A percentile compares a stretch with the other conserved stretches of the same genome.
Conservation (phyloP, 2,329 filamentous ascomycete species). For the Davidsoniella neocaledoniae region DNA sequence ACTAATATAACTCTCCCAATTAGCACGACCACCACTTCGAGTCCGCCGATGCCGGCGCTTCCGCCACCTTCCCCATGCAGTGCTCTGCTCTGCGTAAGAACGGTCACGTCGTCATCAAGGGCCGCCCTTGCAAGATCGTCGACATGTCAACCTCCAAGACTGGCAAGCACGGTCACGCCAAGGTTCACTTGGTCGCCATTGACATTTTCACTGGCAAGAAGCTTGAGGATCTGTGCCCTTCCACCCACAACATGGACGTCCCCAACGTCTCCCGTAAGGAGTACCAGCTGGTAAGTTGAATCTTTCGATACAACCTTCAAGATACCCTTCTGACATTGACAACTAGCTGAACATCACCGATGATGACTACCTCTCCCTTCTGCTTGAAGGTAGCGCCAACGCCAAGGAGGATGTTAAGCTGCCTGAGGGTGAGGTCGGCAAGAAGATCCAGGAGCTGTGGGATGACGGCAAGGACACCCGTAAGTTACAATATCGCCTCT, state of each 20-base stretch:
- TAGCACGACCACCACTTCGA: conserved; percentile 67
- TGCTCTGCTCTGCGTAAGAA: conserved; percentile 99
- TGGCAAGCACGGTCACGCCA: conserved; percentile 99
- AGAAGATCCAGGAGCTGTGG: conserved; percentile 74
- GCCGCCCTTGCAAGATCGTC: conserved; percentile 98
- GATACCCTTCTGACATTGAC: conserved; percentile 13
- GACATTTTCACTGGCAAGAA: conserved; percentile 99
- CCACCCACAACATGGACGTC: conserved; percentile 96
- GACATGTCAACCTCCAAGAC: conserved; percentile 99
- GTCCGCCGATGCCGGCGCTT: conserved; percentile 89
- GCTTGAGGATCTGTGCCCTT: conserved; percentile 96
- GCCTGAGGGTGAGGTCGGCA: conserved; percentile 75
- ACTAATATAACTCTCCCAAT: background rate
- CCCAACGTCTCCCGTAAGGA: conserved; percentile 82
- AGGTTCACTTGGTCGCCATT: conserved; percentile 94
- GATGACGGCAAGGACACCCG: conserved; percentile 83
- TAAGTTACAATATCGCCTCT: conserved; percentile 34
- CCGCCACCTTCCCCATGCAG: conserved; percentile 90
- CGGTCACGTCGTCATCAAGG: conserved; percentile 96
- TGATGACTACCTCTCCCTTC: conserved; percentile 71
- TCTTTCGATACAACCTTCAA: background rate
- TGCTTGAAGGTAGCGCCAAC: conserved; percentile 74
- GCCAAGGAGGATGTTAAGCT: conserved; percentile 92
- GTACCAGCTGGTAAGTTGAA: conserved; percentile 72
- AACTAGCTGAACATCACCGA: conserved; percentile 75